phyloP scores from a whole-genome alignment of 2,329 filamentous ascomycete species.

The Fusarium sp. region DNA sequence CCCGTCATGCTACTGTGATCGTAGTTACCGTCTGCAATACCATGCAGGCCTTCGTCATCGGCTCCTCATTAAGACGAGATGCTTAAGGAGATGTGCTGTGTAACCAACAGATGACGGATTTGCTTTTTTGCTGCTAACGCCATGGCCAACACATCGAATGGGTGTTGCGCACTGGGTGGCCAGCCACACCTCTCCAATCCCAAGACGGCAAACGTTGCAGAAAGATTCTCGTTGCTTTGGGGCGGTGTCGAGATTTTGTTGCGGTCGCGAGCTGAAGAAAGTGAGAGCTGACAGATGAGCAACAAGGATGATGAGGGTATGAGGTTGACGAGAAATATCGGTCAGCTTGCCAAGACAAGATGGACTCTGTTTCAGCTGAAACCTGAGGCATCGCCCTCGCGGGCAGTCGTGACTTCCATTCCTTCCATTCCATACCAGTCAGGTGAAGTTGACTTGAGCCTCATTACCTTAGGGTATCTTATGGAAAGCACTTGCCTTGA shows the following conservation, averaged over 20 bases:
- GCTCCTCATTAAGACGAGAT: conserved; percentile 14
- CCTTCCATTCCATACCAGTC: background rate
- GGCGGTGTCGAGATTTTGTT: conserved; percentile 12
- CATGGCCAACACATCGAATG: conserved; percentile 15
- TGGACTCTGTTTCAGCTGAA: conserved; percentile 6
- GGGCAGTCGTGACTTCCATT: background rate
- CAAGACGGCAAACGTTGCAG: conserved; percentile 36
- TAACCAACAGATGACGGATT: conserved; percentile 22
- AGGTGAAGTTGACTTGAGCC: conserved; percentile 1
- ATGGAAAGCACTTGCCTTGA: background rate
- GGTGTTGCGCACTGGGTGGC: conserved; percentile 9
- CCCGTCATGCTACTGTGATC: conserved; percentile 2
- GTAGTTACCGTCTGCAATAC: background rate
- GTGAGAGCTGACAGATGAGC: conserved; percentile 19
- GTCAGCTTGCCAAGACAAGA: conserved; percentile 5
- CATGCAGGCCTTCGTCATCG: conserved; percentile 31
- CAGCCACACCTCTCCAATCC: conserved; percentile 30
- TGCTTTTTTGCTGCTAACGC: conserved; percentile 33
- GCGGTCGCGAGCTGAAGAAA: conserved; percentile 18
- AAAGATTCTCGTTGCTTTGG: conserved; percentile 21
- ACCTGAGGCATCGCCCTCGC: conserved; percentile 15
- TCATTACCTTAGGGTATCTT: background rate
- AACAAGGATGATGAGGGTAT: conserved; percentile 19
- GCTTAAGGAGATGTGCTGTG: conserved; percentile 1
- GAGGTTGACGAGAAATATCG: conserved; percentile 11